A percentile compares a stretch with the other conserved stretches of the same genome.
phyloP scores from a whole-genome alignment of 495 filamentous ascomycete genomes.

The Staphylotrichum longicolle region DNA sequence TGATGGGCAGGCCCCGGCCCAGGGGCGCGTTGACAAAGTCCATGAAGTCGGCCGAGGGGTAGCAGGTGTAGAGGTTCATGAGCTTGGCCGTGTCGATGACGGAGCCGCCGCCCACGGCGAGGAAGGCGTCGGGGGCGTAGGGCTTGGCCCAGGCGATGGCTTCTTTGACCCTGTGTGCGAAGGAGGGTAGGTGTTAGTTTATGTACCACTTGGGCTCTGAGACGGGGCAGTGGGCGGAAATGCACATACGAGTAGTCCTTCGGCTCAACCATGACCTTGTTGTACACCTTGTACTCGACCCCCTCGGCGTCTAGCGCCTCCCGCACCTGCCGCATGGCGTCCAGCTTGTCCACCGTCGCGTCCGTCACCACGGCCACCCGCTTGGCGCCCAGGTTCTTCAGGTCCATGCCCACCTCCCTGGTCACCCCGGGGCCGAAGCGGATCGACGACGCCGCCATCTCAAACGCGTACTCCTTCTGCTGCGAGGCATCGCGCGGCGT shows the following conservation, averaged over 20 bases:
- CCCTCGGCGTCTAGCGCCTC: slow-evolving; percentile 74
- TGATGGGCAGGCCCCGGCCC: slow-evolving; percentile 81
- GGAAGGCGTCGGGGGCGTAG: slow-evolving; percentile 78
- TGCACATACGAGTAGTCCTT: slow-evolving; percentile 79
- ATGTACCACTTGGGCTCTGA: neutral
- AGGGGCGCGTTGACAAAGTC: slow-evolving; percentile 98
- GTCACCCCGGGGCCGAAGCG: slow-evolving; percentile 93
- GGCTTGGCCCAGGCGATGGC: slow-evolving; percentile 82
- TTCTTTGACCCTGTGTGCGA: slow-evolving; percentile 67
- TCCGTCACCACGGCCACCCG: slow-evolving; percentile 92
- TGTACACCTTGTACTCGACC: slow-evolving; percentile 76
- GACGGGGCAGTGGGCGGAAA: neutral
- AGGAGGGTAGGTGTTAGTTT: slow-evolving; percentile 13
- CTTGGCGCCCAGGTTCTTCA: slow-evolving; percentile 83
- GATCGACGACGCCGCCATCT: slow-evolving; percentile 93
- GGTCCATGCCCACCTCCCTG: slow-evolving; percentile 98
- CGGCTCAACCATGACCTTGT: slow-evolving; percentile 76
- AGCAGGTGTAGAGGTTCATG: slow-evolving; percentile 93
- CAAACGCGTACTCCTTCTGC: slow-evolving; percentile 96
- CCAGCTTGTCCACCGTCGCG: slow-evolving; percentile 67
- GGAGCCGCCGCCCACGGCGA: slow-evolving; percentile 84
- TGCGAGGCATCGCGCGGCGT: slow-evolving; percentile 68
- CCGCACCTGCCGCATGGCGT: slow-evolving; percentile 80
- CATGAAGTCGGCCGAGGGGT: slow-evolving; percentile 83
- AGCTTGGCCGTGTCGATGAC: slow-evolving; percentile 98